These are phyloP conservation scores for Leptographium galeiforme DNA, from an alignment of 2,329 filamentous ascomycete genomes.

Conservation along the genomic window DNA sequence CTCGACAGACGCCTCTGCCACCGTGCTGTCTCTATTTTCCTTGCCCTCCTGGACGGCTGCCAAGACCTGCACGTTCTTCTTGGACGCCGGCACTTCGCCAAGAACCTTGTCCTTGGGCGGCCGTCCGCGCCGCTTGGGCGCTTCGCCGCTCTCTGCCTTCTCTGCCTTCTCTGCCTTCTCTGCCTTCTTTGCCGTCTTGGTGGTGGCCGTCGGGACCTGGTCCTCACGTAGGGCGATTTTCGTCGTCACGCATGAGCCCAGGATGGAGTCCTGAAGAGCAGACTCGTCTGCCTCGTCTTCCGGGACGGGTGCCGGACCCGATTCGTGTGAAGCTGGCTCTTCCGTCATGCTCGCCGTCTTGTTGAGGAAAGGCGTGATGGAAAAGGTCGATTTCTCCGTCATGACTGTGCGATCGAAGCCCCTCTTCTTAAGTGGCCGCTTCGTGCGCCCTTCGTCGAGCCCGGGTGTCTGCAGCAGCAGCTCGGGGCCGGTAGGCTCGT, in stretches of 20 bases:
- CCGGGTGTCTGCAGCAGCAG: constrained; percentile 33
- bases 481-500: constrained; percentile 31
- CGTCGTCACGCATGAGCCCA: constrained; percentile 2
- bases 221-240: not conserved
- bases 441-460: constrained; percentile 16
- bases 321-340: not conserved
- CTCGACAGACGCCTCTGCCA: constrained; percentile 13
- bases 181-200: constrained; percentile 3
- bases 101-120: constrained; percentile 29
- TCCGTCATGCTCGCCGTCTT: constrained; percentile 39
- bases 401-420: constrained; percentile 44
- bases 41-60: constrained; percentile 8
- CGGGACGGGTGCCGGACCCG: not conserved
- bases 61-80: constrained; percentile 23
- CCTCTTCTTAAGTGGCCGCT: constrained; percentile 39
- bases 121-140: constrained; percentile 28
- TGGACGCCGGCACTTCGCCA: constrained; percentile 29
- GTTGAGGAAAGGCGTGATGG: constrained; percentile 87
- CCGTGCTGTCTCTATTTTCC: constrained; percentile 10
- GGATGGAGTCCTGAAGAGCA: constrained; percentile 9
- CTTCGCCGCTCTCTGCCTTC: constrained; percentile 8
- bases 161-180: not conserved
- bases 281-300: constrained; percentile 7
- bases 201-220: not conserved
- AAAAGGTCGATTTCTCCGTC: constrained; percentile 84